phyloP scores from a whole-genome alignment of 257 asterid species.

The Solanum sejunctum region DNA sequence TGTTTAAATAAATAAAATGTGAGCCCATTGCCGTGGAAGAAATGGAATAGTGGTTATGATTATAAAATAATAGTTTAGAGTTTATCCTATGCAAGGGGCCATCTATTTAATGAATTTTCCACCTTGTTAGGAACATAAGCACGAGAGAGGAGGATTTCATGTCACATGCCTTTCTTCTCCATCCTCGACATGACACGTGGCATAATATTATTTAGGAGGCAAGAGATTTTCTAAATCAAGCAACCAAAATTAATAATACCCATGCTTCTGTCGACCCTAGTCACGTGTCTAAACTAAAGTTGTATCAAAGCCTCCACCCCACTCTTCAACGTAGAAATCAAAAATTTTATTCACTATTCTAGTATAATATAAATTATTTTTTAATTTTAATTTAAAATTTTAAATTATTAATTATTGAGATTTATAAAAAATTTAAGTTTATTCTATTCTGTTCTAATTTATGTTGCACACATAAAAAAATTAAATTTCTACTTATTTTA shows the following conservation, averaged over 20 bases:
- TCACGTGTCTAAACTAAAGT: constrained; percentile 22
- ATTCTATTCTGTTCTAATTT: no score
- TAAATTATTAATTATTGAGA: no score
- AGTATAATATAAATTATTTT: no score
- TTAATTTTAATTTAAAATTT: no score
- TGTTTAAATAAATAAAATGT: not conserved
- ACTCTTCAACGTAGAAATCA: no score
- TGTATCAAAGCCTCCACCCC: not conserved
- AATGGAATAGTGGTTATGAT: not conserved
- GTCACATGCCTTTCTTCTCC: constrained; percentile 57
- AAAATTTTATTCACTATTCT: no score
- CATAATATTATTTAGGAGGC: constrained; percentile 24
- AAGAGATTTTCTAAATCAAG: constrained; percentile 24
- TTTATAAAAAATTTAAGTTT: no score
- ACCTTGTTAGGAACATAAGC: constrained; percentile 60
- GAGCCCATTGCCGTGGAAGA: not conserved
- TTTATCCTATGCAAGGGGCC: not conserved
- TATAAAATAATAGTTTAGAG: not conserved
- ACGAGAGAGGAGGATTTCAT: constrained; percentile 41
- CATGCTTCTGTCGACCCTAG: constrained; percentile 35
- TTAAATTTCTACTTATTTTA: no score
- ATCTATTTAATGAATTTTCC: not conserved
- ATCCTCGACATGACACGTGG: constrained; percentile 40
- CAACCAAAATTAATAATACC: constrained; percentile 26
- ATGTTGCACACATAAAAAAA: no score